Conservation (phyloP, 805 yeast species). For the Yamadazyma takamatsuzukensis region DNA sequence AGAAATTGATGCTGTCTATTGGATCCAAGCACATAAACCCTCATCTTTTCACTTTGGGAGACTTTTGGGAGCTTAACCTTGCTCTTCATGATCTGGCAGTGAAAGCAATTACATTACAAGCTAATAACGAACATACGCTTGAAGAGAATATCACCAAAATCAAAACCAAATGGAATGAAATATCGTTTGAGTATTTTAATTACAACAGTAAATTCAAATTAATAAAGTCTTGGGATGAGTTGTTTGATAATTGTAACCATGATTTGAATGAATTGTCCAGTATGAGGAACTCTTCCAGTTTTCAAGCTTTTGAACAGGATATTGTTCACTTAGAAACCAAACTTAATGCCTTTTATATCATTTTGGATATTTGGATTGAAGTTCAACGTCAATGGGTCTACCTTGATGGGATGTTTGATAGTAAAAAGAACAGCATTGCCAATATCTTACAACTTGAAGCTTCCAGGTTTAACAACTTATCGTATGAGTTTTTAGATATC, state of each 20-base stretch:
- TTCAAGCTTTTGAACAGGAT: slow-evolving; percentile 55
- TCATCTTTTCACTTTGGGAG: slow-evolving; percentile 45
- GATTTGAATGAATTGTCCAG: slow-evolving; percentile 61
- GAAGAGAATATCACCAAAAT: slow-evolving; percentile 54
- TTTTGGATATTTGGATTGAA: slow-evolving; percentile 74
- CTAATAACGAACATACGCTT: slow-evolving; percentile 68
- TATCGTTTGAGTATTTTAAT: slow-evolving; percentile 50
- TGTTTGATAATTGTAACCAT: slow-evolving; percentile 56
- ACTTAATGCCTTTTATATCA: slow-evolving; percentile 45
- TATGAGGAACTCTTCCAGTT: slow-evolving; percentile 69
- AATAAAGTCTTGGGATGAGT: slow-evolving; percentile 62
- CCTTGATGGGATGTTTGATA: slow-evolving; percentile 71
- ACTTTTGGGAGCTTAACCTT: slow-evolving; percentile 59
- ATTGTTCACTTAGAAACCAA: slow-evolving; percentile 52
- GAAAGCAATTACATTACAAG: slow-evolving; percentile 51
- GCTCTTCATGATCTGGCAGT: slow-evolving; percentile 42
- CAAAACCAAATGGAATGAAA: slow-evolving; percentile 51
- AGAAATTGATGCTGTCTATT: slow-evolving; percentile 34
- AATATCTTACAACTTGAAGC: slow-evolving; percentile 68
- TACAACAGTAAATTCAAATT: slow-evolving; percentile 51
- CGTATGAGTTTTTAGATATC: slow-evolving; percentile 56
- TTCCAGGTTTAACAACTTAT: slow-evolving; percentile 57
- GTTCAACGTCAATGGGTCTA: slow-evolving; percentile 89
- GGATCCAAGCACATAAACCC: slow-evolving; percentile 10
- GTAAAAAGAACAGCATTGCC: slow-evolving; percentile 51